phyloP scores from a whole-genome alignment of 495 filamentous ascomycete genomes.

The Cladorrhinum samala region DNA sequence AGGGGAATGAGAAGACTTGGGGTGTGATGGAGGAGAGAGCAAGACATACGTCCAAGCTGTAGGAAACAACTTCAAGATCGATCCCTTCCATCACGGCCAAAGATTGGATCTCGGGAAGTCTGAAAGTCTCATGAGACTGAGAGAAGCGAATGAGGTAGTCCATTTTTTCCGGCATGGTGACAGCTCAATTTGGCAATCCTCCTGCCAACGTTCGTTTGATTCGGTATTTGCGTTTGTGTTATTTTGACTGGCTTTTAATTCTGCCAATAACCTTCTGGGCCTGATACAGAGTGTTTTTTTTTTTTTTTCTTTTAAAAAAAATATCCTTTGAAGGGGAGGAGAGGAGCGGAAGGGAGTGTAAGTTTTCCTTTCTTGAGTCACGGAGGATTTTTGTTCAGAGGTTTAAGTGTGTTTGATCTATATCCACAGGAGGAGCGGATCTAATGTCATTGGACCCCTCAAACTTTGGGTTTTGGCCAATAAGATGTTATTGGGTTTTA shows the following conservation, averaged over 20 bases:
- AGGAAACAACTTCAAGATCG: conserved; percentile 63
- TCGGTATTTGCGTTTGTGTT: too few relatives aligned
- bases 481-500: background rate
- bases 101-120: conserved; percentile 77
- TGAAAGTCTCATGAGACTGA: conserved; percentile 86
- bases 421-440: conserved; percentile 3
- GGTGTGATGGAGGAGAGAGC: background rate
- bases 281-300: background rate
- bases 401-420: conserved; percentile 12
- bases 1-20: background rate
- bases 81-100: conserved; percentile 64
- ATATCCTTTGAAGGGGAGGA: too few relatives aligned
- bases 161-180: conserved; percentile 29
- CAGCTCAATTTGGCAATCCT: background rate
- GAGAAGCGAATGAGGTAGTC: conserved; percentile 87
- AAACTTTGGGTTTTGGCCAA: background rate
- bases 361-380: background rate
- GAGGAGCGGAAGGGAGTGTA: background rate
- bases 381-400: background rate
- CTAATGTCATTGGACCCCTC: too few relatives aligned
- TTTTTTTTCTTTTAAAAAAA: background rate
- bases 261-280: background rate
- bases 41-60: conserved; percentile 60
- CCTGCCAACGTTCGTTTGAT: too few relatives aligned
- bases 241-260: too few relatives aligned